A percentile compares a stretch with the other conserved stretches of the same genome.
These are phyloP conservation scores for Lignosus rhinocerotis DNA, from an alignment of 1,284 basidiomycete genomes.

Conservation along the genomic window DNA sequence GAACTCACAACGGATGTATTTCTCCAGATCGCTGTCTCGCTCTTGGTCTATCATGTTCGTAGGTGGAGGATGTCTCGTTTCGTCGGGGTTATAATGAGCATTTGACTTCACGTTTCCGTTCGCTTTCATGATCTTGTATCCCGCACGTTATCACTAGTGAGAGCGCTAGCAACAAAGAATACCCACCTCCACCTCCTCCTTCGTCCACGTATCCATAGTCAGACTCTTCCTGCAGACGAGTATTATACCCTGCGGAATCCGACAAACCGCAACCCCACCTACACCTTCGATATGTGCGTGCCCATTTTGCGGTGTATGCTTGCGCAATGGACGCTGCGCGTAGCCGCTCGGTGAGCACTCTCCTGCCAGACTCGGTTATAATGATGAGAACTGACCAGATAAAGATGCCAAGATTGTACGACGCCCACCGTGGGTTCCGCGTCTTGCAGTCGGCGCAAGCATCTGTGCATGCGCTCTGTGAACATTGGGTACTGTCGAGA, in stretches of 20 bases:
- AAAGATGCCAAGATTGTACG: constrained; percentile 79
- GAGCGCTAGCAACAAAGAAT: constrained; percentile 1
- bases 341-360: background rate
- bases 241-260: background rate
- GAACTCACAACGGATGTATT: constrained; percentile 73
- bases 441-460: constrained; percentile 84
- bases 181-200: constrained; percentile 81
- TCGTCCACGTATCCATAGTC: constrained; percentile 82
- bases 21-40: constrained; percentile 82
- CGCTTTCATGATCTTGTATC: constrained; percentile 61
- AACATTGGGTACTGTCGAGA: background rate
- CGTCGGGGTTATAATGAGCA: constrained; percentile 72
- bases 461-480: constrained; percentile 43
- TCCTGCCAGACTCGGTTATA: background rate
- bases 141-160: constrained; percentile 4
- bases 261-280: constrained; percentile 33
- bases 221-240: constrained; percentile 67
- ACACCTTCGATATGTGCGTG: constrained; percentile 85
- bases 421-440: constrained; percentile 79
- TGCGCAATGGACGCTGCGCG: constrained; percentile 72
- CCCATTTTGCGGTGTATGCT: constrained; percentile 89
- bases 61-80: constrained; percentile 74
- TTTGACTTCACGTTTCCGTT: constrained; percentile 81
- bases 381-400: constrained; percentile 55
- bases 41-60: constrained; percentile 77